A percentile compares a stretch with the other conserved stretches of the same genome.
phyloP scores from a whole-genome alignment of 202 grass and related monocot species.

The Setaria italica region DNA sequence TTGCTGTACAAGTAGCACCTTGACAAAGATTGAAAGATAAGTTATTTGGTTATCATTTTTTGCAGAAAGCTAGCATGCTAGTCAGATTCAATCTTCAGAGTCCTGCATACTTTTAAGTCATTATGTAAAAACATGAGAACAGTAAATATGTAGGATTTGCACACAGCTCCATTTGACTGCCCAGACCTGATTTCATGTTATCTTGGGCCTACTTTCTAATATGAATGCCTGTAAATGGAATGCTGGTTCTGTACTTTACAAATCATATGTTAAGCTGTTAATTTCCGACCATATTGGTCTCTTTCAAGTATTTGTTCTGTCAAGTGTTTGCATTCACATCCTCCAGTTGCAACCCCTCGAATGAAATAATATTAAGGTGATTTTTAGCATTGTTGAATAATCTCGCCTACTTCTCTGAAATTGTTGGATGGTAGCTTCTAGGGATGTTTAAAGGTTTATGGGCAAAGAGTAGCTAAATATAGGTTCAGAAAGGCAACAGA shows the following conservation, averaged over 20 bases:
- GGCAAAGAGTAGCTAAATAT: background rate
- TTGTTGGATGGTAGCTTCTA: background rate
- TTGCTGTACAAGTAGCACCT: background rate
- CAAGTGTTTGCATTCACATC: background rate
- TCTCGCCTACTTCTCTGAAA: background rate
- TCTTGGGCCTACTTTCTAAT: background rate
- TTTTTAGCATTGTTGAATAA: slow-evolving; percentile 30
- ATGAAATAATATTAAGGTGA: background rate
- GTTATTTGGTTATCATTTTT: background rate
- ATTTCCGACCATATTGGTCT: background rate
- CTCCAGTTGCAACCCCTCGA: background rate
- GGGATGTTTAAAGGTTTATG: background rate
- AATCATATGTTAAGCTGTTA: slow-evolving; percentile 27
- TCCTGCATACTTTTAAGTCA: background rate
- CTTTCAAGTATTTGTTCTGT: background rate
- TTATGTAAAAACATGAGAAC: background rate
- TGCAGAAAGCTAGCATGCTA: background rate
- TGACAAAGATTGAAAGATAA: background rate
- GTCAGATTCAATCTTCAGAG: background rate
- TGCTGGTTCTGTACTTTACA: background rate
- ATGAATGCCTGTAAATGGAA: slow-evolving; percentile 7
- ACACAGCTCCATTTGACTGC: background rate
- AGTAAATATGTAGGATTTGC: background rate
- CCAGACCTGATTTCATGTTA: background rate
- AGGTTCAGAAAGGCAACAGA: background rate